Conservation (phyloP, 2,329 filamentous ascomycete genomes). For the Gaeumannomyces tritici region DNA sequence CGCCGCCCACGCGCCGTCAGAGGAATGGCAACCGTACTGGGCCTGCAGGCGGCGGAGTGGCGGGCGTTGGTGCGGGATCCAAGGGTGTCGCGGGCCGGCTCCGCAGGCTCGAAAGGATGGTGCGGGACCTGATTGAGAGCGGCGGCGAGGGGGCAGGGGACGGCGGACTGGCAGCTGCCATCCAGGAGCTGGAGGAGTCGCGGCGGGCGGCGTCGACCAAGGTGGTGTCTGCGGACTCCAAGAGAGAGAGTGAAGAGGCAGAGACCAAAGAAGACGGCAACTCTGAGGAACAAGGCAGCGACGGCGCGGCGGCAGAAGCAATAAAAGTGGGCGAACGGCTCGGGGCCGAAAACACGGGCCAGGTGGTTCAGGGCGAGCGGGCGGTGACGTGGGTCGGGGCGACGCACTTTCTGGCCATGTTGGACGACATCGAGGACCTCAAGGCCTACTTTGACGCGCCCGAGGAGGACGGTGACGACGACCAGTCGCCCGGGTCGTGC, state of each 20-base stretch:
- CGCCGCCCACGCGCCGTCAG: conserved; percentile 22
- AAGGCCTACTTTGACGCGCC: conserved; percentile 47
- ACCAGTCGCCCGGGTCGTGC: conserved; percentile 20
- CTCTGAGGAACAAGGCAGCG: background rate
- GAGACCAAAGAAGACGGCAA: background rate
- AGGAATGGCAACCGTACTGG: too few relatives aligned
- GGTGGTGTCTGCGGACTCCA: conserved; percentile 3
- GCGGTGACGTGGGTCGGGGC: conserved; percentile 46
- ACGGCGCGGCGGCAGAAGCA: conserved; percentile 7
- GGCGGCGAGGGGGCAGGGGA: conserved; percentile 7
- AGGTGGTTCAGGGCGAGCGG: conserved; percentile 32
- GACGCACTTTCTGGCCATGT: conserved; percentile 50
- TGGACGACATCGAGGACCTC: conserved; percentile 52
- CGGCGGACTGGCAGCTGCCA: background rate
- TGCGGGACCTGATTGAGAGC: conserved; percentile 44
- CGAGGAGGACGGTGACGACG: conserved; percentile 22
- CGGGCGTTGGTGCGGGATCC: conserved; percentile 18
- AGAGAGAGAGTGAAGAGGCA: background rate
- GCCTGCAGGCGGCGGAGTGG: background rate
- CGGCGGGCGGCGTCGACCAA: background rate
- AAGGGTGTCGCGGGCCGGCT: conserved; percentile 45
- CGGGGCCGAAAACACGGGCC: conserved; percentile 15
- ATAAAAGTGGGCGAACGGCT: conserved; percentile 9
- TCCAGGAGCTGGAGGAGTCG: background rate
- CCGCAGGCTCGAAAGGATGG: conserved; percentile 46